phyloP scores from a whole-genome alignment of 306 rosid species.

The Fagus crenata region DNA sequence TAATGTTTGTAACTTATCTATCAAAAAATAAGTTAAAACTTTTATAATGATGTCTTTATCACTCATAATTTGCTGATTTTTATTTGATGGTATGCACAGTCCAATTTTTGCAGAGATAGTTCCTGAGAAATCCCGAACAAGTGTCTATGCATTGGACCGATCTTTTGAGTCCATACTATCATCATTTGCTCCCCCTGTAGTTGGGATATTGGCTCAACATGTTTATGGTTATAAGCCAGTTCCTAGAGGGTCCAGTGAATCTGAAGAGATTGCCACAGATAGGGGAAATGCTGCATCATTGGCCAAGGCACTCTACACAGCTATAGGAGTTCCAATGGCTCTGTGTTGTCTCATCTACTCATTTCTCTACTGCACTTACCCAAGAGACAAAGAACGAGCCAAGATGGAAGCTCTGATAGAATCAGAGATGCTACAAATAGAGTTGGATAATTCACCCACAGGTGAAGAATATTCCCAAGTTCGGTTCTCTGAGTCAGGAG shows the following conservation, averaged over 20 bases:
- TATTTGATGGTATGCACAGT: slow-evolving; percentile 46
- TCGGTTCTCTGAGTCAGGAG: slow-evolving; percentile 38
- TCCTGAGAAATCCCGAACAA: slow-evolving; percentile 85
- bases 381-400: slow-evolving; percentile 57
- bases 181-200: slow-evolving; percentile 86
- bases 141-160: slow-evolving; percentile 85
- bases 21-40: no score
- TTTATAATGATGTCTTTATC: not conserved
- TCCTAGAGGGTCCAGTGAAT: slow-evolving; percentile 43
- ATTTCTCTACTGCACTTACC: slow-evolving; percentile 53
- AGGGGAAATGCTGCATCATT: slow-evolving; percentile 52
- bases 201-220: slow-evolving; percentile 83
- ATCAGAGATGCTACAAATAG: slow-evolving; percentile 52
- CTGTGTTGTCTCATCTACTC: slow-evolving; percentile 57
- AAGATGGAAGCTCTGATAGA: slow-evolving; percentile 54
- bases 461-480: slow-evolving; percentile 22
- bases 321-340: slow-evolving; percentile 61
- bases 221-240: slow-evolving; percentile 80
- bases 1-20: no score
- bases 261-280: slow-evolving; percentile 53
- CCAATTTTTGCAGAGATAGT: slow-evolving; percentile 98
- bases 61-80: not conserved
- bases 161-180: slow-evolving; percentile 82
- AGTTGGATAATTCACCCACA: slow-evolving; percentile 27
- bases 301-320: slow-evolving; percentile 53